Evolutionary conservation across 805 yeast species (phyloP).

Genomic region (Wickerhamiella kazuoi): DNA sequence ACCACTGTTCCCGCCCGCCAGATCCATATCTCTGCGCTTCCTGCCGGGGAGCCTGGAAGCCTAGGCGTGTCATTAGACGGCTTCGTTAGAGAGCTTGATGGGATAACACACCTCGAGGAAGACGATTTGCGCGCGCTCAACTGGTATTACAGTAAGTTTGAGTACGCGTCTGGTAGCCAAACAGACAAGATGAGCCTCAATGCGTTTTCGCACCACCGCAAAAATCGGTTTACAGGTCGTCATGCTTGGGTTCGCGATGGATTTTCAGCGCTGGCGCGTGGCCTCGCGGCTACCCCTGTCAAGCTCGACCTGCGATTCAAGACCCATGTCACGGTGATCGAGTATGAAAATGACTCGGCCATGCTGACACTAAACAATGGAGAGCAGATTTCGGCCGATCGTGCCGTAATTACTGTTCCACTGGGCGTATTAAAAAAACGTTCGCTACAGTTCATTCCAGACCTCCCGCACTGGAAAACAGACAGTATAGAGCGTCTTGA

Average conservation of each 20-base stretch:
- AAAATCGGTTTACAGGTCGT: conserved; percentile 24
- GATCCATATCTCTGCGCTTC: conserved; percentile 20
- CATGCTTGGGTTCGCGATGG: conserved; percentile 25
- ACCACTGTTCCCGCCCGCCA: conserved; percentile 3
- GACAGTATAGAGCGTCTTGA: conserved; percentile 25
- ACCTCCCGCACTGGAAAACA: conserved; percentile 25
- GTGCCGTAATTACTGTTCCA: conserved; percentile 25
- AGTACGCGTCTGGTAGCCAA: conserved; percentile 22
- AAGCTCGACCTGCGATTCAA: conserved; percentile 26
- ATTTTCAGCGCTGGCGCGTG: conserved; percentile 21
- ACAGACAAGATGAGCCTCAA: conserved; percentile 22
- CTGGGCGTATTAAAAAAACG: conserved; percentile 26
- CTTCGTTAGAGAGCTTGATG: conserved; percentile 18
- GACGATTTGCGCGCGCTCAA: conserved; percentile 22
- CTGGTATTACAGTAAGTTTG: conserved; percentile 27
- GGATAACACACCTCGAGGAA: conserved; percentile 20
- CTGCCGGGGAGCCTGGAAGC: conserved; percentile 20
- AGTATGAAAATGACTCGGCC: conserved; percentile 21
- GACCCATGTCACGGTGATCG: conserved; percentile 23
- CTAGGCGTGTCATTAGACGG: conserved; percentile 24
- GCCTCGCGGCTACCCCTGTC: conserved; percentile 23
- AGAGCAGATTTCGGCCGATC: conserved; percentile 25
- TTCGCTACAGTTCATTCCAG: conserved; percentile 25
- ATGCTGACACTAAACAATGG: conserved; percentile 23
- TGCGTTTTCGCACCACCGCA: conserved; percentile 27